These are phyloP conservation scores for Canna indica DNA, from an alignment of 176 grass and related monocot species.

Conservation along the genomic window DNA sequence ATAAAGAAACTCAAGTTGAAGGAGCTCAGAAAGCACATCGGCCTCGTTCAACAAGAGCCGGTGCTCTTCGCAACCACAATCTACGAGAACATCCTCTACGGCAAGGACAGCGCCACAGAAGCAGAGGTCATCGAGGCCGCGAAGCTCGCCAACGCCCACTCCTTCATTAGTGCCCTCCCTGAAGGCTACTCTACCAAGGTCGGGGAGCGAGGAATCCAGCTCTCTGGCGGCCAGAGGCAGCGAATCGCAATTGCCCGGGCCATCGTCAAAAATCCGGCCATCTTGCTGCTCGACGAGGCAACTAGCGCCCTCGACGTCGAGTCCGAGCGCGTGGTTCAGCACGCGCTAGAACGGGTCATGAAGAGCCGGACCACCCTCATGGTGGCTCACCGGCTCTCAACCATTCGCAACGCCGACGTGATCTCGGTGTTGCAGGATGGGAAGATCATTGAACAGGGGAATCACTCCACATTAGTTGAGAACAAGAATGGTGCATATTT, in stretches of 20 bases:
- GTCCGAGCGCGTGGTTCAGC: conserved; percentile 84
- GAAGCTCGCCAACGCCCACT: conserved; percentile 87
- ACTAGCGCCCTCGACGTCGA: conserved; percentile 88
- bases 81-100: conserved; percentile 84
- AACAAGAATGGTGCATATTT: conserved; percentile 67
- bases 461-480: conserved; percentile 50
- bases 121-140: conserved; percentile 64
- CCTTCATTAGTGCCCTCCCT: conserved; percentile 86
- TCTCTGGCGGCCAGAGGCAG: conserved; percentile 89
- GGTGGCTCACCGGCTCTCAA: conserved; percentile 87
- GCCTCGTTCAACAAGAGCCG: conserved; percentile 87
- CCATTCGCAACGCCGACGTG: conserved; percentile 75
- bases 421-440: conserved; percentile 91
- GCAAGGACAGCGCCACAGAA: conserved; percentile 70
- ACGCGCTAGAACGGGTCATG: conserved; percentile 76
- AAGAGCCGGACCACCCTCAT: conserved; percentile 79
- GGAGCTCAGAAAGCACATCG: conserved; percentile 70
- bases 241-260: conserved; percentile 92
- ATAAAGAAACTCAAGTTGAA: conserved; percentile 77
- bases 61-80: conserved; percentile 91
- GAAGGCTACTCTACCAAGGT: conserved; percentile 85
- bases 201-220: conserved; percentile 84
- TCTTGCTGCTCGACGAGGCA: conserved; percentile 86
- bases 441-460: conserved; percentile 79
- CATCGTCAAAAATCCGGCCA: conserved; percentile 65